Conservation (phyloP, 1,284 basidiomycete species). For the Veloporphyrellus conicus region DNA sequence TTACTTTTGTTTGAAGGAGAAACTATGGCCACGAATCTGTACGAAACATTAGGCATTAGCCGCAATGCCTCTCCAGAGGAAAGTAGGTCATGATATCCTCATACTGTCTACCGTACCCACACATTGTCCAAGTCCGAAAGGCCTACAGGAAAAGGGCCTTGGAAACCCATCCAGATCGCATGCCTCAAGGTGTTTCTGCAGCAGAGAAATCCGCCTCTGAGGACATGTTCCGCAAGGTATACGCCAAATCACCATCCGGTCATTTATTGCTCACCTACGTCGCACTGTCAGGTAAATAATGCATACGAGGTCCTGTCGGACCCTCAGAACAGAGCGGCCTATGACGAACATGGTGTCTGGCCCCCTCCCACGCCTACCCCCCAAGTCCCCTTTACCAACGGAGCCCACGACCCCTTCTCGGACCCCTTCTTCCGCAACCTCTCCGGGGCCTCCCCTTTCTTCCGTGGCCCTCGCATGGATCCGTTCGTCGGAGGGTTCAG, state of each 20-base stretch:
- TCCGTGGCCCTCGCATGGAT: conserved; percentile 23
- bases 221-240: conserved; percentile 46
- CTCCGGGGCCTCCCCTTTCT: conserved; percentile 40
- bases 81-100: conserved; percentile 32
- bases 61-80: conserved; percentile 42
- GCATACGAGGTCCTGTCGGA: conserved; percentile 50
- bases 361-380: conserved; percentile 51
- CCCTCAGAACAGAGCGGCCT: conserved; percentile 48
- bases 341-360: conserved; percentile 68
- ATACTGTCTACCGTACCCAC: neutral
- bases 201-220: conserved; percentile 41
- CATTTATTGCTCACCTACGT: neutral
- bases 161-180: conserved; percentile 49
- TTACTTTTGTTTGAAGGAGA: neutral
- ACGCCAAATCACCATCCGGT: neutral
- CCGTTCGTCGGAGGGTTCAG: conserved; percentile 25
- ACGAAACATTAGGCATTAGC: conserved; percentile 44
- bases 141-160: conserved; percentile 47
- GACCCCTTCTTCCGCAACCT: conserved; percentile 34
- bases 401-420: conserved; percentile 31
- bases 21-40: conserved; percentile 57
- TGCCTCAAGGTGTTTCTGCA: conserved; percentile 35
- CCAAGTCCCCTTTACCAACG: conserved; percentile 30
- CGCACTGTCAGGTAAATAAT: conserved; percentile 40
- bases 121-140: conserved; percentile 39